These are phyloP conservation scores for Fusarium penzigii DNA, from an alignment of 2,329 filamentous ascomycete species.

Conservation along the genomic window DNA sequence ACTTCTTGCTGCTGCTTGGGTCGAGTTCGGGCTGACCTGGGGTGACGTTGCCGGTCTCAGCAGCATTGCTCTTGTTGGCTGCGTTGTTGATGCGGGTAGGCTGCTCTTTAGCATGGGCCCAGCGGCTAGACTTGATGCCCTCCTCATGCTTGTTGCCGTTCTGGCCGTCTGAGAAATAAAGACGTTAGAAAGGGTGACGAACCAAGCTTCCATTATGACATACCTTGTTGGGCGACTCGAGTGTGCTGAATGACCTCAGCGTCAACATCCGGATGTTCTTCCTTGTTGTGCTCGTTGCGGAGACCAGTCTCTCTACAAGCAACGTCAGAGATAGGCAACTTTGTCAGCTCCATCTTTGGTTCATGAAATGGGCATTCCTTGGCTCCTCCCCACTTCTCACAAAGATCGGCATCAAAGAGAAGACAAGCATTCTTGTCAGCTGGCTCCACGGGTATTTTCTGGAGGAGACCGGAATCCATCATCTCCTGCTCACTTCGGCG, in stretches of 20 bases:
- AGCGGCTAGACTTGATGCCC: neutral
- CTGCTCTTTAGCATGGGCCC: neutral
- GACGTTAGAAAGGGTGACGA: neutral
- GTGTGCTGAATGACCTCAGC: no score
- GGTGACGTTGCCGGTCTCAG: no score
- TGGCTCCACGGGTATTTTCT: constrained; percentile 1
- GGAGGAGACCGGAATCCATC: constrained; percentile 16
- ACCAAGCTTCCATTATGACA: no score
- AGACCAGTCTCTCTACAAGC: no score
- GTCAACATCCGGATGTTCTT: no score
- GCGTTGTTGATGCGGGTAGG: no score
- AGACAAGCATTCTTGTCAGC: neutral
- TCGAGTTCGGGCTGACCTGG: no score
- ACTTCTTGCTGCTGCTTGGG: no score
- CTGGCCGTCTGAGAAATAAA: neutral
- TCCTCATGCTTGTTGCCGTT: neutral
- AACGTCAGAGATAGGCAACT: neutral
- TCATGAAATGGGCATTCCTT: constrained; percentile 15
- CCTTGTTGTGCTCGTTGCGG: no score
- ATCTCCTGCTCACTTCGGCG: constrained; percentile 8
- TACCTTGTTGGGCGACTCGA: no score
- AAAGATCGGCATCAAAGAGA: neutral
- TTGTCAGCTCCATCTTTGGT: neutral
- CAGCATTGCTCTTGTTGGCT: no score
- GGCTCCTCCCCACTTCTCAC: constrained; percentile 2